Evolutionary conservation across 106 monocot genomes (phyloP).

Genomic region (Narthecium ossifragum): DNA sequence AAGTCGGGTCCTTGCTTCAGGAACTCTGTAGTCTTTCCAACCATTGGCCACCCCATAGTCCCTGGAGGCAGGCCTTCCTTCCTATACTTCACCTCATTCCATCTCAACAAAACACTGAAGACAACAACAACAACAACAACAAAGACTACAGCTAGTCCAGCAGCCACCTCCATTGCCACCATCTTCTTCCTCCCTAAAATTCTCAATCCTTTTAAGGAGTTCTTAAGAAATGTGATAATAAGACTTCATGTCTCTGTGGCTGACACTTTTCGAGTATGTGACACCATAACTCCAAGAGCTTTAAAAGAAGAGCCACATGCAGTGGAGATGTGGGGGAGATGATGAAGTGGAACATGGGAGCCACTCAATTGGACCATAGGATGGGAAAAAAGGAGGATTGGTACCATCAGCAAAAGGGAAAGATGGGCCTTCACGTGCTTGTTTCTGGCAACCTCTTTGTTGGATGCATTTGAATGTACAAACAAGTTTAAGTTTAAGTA

Average conservation of each 20-base stretch:
- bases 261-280: no score
- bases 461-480: no score
- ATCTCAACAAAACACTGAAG: slow-evolving; percentile 10
- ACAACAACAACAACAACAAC: neutral
- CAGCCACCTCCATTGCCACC: neutral
- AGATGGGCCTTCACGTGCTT: neutral
- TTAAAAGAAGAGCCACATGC: no score
- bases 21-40: slow-evolving; percentile 33
- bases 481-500: no score
- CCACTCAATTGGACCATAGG: neutral
- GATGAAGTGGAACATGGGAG: slow-evolving; percentile 9
- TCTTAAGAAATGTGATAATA: no score
- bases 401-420: slow-evolving; percentile 3
- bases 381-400: neutral
- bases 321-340: neutral
- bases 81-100: slow-evolving; percentile 27
- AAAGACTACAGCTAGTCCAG: neutral
- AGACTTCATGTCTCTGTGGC: no score
- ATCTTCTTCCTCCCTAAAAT: neutral
- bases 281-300: no score
- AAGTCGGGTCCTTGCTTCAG: slow-evolving; percentile 26
- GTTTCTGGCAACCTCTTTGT: neutral
- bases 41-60: slow-evolving; percentile 35
- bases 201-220: neutral
- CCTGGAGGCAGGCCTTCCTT: slow-evolving; percentile 24